Conservation (phyloP, 768 basidiomycete genomes). For the Xerocomus potaroensis region DNA sequence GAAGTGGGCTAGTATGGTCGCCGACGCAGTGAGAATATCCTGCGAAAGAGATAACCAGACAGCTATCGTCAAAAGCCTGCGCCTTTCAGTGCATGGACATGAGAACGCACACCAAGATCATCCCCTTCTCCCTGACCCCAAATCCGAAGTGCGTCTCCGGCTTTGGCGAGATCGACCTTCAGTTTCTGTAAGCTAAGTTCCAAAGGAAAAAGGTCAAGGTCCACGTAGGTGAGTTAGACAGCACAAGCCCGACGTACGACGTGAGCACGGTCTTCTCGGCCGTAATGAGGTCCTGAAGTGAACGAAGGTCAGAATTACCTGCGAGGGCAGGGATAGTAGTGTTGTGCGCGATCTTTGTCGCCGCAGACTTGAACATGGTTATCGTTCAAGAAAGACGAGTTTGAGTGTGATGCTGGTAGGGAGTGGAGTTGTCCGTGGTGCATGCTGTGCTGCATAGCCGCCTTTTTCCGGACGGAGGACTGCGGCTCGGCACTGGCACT, state of each 20-base stretch:
- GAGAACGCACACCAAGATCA: conserved; percentile 61
- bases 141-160: conserved; percentile 63
- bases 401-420: background rate
- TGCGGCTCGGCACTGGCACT: background rate
- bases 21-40: conserved; percentile 74
- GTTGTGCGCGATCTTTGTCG: conserved; percentile 85
- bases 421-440: conserved; percentile 4
- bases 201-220: background rate
- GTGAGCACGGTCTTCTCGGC: conserved; percentile 80
- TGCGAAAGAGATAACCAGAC: conserved; percentile 25
- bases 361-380: conserved; percentile 72
- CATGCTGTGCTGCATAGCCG: conserved; percentile 1
- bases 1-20: conserved; percentile 63
- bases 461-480: background rate
- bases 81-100: background rate
- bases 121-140: conserved; percentile 84
- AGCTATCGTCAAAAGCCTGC: background rate
- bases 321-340: conserved; percentile 69
- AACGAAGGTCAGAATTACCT: conserved; percentile 73
- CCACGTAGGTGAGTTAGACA: background rate
- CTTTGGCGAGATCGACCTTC: conserved; percentile 59
- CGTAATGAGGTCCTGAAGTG: conserved; percentile 85
- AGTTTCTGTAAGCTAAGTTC: conserved; percentile 56
- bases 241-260: conserved; percentile 46
- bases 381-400: conserved; percentile 6